A percentile compares a stretch with the other conserved stretches of the same genome.
Conservation (phyloP, 768 basidiomycete species). For the Rhodotorula graminis region DNA sequence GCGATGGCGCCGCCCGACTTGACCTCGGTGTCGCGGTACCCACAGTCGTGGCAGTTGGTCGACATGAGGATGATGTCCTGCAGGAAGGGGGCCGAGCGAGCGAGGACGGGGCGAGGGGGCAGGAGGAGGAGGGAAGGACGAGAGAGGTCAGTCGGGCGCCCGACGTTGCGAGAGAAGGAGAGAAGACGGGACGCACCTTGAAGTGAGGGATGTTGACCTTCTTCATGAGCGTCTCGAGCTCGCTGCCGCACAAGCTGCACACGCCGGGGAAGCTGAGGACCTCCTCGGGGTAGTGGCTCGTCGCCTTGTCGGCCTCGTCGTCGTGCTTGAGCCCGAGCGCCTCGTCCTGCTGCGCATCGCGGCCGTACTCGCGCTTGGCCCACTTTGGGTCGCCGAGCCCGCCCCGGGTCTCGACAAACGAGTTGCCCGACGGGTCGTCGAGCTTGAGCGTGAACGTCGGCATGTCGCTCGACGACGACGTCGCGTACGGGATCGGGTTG, state of each 20-base stretch:
- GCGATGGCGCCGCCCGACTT: conserved; percentile 91
- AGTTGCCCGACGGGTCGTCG: conserved; percentile 92
- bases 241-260: conserved; percentile 82
- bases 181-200: conserved; percentile 61
- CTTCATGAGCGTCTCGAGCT: conserved; percentile 86
- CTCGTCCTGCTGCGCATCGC: conserved; percentile 75
- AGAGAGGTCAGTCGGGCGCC: not conserved
- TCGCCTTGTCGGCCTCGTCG: conserved; percentile 40
- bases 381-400: conserved; percentile 83
- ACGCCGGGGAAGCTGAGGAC: conserved; percentile 78
- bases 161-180: not conserved
- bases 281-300: conserved; percentile 62
- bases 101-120: not conserved
- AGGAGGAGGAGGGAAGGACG: not conserved
- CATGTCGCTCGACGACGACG: conserved; percentile 54
- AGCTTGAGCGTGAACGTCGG: conserved; percentile 72
- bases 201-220: conserved; percentile 95
- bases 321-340: conserved; percentile 65
- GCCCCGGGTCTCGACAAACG: conserved; percentile 83
- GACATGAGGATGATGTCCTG: conserved; percentile 98
- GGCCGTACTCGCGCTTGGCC: conserved; percentile 74
- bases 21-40: conserved; percentile 96
- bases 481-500: conserved; percentile 21
- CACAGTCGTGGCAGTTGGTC: conserved; percentile 89
- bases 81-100: too few relatives aligned